These are phyloP conservation scores for Saccharomyces hybrid DNA, from an alignment of 1,139 yeast species.

Conservation along the genomic window DNA sequence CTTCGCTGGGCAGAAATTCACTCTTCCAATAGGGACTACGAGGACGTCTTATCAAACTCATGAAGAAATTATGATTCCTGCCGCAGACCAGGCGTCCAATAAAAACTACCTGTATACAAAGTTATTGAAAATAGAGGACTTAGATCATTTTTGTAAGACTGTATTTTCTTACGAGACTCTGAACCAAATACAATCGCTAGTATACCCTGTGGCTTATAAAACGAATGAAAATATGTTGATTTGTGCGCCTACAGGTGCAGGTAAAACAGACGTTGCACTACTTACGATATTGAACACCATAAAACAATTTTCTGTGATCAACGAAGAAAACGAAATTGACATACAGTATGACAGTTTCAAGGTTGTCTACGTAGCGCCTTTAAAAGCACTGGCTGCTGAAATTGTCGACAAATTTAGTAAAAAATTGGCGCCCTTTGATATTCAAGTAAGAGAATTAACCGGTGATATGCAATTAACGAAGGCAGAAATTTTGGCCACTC, in stretches of 20 bases:
- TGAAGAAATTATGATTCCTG: constrained; percentile 82
- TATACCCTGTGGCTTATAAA: constrained; percentile 84
- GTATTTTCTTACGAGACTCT: constrained; percentile 75
- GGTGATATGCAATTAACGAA: constrained; percentile 95
- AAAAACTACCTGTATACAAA: constrained; percentile 45
- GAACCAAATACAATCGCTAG: constrained; percentile 86
- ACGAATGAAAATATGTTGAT: constrained; percentile 93
- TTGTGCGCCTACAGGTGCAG: constrained; percentile 99
- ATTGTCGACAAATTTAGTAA: constrained; percentile 83
- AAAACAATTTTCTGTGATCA: constrained; percentile 45
- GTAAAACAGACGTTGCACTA: constrained; percentile 95
- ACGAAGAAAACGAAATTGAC: constrained; percentile 49
- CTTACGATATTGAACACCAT: constrained; percentile 74
- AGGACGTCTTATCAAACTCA: constrained; percentile 55
- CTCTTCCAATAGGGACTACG: constrained; percentile 75
- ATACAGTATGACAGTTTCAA: constrained; percentile 79
- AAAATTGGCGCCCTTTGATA: constrained; percentile 76
- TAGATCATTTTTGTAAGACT: constrained; percentile 74
- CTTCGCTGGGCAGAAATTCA: constrained; percentile 70
- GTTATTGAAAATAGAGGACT: constrained; percentile 49
- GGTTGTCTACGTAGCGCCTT: constrained; percentile 89
- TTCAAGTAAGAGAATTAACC: constrained; percentile 80
- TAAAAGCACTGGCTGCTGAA: constrained; percentile 95
- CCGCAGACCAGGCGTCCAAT: constrained; percentile 40
- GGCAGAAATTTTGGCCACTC: constrained; percentile 76